Evolutionary conservation across 495 filamentous ascomycete genomes (phyloP), one percentile per base, ranked within the genome.

Genomic region (Elasticomyces elasticus): DNA sequence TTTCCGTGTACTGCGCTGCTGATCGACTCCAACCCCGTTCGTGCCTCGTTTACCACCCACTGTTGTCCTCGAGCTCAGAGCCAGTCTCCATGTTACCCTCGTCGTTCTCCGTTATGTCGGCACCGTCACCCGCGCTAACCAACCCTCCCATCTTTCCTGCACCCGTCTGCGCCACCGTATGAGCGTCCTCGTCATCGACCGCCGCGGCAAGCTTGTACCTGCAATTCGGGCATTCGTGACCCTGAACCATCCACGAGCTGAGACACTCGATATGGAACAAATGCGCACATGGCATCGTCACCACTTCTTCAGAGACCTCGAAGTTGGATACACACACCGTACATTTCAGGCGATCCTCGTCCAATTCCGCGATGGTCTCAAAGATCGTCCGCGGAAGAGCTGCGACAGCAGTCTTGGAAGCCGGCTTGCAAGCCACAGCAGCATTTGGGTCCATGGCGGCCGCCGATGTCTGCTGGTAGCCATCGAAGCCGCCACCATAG

Each of bases 241-340:
- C 27, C 30, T 50, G 5, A 20, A 24, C 44, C 22, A 56, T 17
- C 45, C 45, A 56, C 12, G 42, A 12, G 11, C 41, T 37, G 35
- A 44, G 51, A 11, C 30, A 28, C 5, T 7, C 17, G 11, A 6
- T 46, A 27, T 37, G 41, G 30, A 30, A 53, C 5, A 58, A 2
- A 28, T 58, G 55, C 20, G 23, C 44, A 23, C 55, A 58, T 24
- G 55, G 55, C 43, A 58, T 6, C 41, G n/a, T 7, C 11, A 35
- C 33, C 1, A 58, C 49, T 6, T 10, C 28, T 2, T 24, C 12
- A 1, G 22, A 15, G 12, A 5, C 55, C 31, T 47, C 42, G 35
- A 53, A 54, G 2, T 42, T n/a, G 15, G 30, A 31, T 25, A 5
- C 20, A 24, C 55, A 58, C 20, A 58, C 24, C 7, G 33, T 24